Evolutionary conservation across 805 yeast genomes (phyloP).

Genomic region (Wickerhamomyces subpelliculosus): DNA sequence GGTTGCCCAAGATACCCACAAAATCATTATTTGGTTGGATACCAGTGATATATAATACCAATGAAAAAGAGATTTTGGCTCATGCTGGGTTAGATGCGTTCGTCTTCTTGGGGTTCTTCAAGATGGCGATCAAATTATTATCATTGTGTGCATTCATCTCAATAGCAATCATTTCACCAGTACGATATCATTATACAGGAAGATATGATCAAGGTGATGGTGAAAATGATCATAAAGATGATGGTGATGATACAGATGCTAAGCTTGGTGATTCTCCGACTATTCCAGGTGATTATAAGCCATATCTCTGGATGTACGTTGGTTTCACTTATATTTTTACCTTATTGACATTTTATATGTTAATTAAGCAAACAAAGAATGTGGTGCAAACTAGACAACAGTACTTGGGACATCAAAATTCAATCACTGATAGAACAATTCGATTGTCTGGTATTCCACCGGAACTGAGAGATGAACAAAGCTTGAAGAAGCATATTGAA

Average conservation of each 20-base stretch:
- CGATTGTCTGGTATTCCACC: slow-evolving; percentile 86
- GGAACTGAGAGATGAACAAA: slow-evolving; percentile 63
- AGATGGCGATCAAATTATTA: slow-evolving; percentile 72
- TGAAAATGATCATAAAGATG: slow-evolving; percentile 2
- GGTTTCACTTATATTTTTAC: slow-evolving; percentile 86
- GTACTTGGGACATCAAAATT: slow-evolving; percentile 78
- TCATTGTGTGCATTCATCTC: slow-evolving; percentile 63
- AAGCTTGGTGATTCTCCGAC: slow-evolving; percentile 20
- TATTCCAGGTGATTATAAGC: slow-evolving; percentile 35
- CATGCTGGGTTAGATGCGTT: slow-evolving; percentile 93
- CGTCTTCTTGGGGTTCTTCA: slow-evolving; percentile 86
- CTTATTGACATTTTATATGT: slow-evolving; percentile 46
- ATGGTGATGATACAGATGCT: slow-evolving; percentile 14
- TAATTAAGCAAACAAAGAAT: slow-evolving; percentile 63
- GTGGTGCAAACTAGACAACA: slow-evolving; percentile 75
- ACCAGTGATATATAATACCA: slow-evolving; percentile 51
- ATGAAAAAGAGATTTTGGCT: slow-evolving; percentile 73
- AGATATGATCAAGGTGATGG: slow-evolving; percentile 56
- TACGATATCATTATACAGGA: slow-evolving; percentile 80
- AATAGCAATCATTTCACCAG: slow-evolving; percentile 71
- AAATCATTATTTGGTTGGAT: slow-evolving; percentile 77
- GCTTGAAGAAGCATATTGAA: slow-evolving; percentile 68
- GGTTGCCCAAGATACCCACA: slow-evolving; percentile 53
- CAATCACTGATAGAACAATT: slow-evolving; percentile 88
- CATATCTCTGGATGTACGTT: slow-evolving; percentile 81